Percentiles rank a stretch among this genome's conserved stretches.
These are phyloP conservation scores for Lecanicillium sp. DNA, from an alignment of 2,329 filamentous ascomycete species.

Conservation along the genomic window DNA sequence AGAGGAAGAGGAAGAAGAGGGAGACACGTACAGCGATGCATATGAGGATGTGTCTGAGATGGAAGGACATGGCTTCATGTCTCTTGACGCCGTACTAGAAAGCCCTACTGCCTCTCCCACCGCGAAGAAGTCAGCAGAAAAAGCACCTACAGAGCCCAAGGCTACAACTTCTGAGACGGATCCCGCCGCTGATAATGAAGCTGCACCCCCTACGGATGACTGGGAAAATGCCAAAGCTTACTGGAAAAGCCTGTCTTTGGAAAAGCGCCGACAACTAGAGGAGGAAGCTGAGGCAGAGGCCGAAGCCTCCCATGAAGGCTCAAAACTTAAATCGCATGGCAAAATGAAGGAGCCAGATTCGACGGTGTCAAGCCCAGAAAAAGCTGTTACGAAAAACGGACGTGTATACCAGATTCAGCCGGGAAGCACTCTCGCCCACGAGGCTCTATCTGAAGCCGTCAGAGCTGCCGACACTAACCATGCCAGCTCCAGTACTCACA, in stretches of 20 bases:
- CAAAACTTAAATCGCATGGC: conserved; percentile 18
- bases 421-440: conserved; percentile 19
- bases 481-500: conserved; percentile 13
- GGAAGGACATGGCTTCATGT: conserved; percentile 61
- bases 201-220: conserved; percentile 27
- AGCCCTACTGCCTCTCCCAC: conserved; percentile 34
- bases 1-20: conserved; percentile 36
- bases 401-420: conserved; percentile 32
- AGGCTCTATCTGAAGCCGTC: conserved; percentile 1
- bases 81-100: conserved; percentile 63
- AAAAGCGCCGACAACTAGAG: conserved; percentile 55
- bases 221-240: conserved; percentile 64
- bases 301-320: conserved; percentile 18
- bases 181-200: conserved; percentile 4
- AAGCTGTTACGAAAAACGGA: conserved; percentile 10
- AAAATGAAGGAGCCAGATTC: conserved; percentile 26
- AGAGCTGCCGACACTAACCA: neutral
- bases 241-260: conserved; percentile 57
- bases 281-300: conserved; percentile 39
- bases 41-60: conserved; percentile 62
- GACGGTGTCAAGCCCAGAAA: neutral
- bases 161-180: neutral
- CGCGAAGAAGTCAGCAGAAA: neutral
- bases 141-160: neutral
- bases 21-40: conserved; percentile 63